Evolutionary conservation across 306 rosid species (phyloP).

Genomic region (Cyclanthera cordifolia): DNA sequence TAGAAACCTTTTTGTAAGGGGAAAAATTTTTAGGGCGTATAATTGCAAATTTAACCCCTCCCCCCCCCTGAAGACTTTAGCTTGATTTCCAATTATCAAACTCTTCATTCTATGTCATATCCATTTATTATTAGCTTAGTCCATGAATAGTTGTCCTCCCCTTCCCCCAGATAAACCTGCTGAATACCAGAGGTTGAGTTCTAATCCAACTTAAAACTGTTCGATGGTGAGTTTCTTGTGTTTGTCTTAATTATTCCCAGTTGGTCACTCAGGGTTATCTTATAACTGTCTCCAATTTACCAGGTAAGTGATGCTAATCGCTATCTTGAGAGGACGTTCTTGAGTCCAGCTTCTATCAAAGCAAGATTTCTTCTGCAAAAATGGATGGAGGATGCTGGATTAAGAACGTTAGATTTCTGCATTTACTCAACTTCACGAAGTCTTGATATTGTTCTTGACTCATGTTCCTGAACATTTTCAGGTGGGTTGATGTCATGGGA

Average conservation of each 20-base stretch:
- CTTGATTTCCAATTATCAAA: background rate
- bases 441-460: constrained; percentile 19
- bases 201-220: background rate
- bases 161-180: constrained; percentile 15
- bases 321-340: constrained; percentile 83
- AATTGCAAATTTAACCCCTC: background rate
- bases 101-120: background rate
- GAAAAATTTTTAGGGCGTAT: background rate
- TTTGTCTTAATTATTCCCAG: background rate
- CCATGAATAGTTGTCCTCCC: constrained; percentile 11
- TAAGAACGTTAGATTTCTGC: constrained; percentile 75
- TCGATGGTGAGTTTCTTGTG: constrained; percentile 5
- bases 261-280: constrained; percentile 10
- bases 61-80: background rate
- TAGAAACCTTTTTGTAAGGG: background rate
- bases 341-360: constrained; percentile 72
- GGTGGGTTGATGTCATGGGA: constrained; percentile 90
- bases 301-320: constrained; percentile 70
- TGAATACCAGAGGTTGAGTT: constrained; percentile 4
- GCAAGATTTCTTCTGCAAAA: constrained; percentile 42
- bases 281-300: constrained; percentile 19
- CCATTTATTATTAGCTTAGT: constrained; percentile 11
- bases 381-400: constrained; percentile 98
- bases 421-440: constrained; percentile 11
- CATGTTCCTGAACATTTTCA: constrained; percentile 33